Evolutionary conservation across 495 filamentous ascomycete genomes (phyloP).

Genomic region (Podospora pseudocomata): DNA sequence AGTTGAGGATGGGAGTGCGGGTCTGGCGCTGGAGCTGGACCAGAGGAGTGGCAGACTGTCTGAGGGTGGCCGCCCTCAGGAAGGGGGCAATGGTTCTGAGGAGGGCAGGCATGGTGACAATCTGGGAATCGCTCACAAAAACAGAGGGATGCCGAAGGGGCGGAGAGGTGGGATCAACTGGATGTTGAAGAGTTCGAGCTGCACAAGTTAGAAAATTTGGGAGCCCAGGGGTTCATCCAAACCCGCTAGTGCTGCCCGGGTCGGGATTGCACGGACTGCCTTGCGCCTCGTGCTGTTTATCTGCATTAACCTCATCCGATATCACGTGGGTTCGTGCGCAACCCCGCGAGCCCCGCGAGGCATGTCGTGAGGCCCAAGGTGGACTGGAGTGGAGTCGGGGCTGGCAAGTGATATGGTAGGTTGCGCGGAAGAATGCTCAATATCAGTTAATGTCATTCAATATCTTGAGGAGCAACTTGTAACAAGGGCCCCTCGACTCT

Average conservation of each 20-base stretch:
- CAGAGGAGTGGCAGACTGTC: slow-evolving; percentile 63
- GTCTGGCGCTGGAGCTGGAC: slow-evolving; percentile 58
- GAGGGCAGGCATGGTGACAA: slow-evolving; percentile 60
- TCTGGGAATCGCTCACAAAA: slow-evolving; percentile 23
- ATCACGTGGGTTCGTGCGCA: slow-evolving; percentile 11
- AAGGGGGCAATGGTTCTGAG: slow-evolving; percentile 65
- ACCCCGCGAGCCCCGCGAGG: neutral
- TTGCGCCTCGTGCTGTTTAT: slow-evolving; percentile 11
- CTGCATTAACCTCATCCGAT: neutral
- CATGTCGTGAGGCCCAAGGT: no score
- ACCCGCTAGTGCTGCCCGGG: neutral
- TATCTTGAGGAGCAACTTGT: no score
- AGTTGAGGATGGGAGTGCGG: slow-evolving; percentile 62
- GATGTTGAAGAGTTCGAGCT: slow-evolving; percentile 4
- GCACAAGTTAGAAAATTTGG: slow-evolving; percentile 25
- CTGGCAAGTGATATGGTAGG: no score
- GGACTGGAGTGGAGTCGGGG: no score
- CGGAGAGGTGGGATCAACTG: slow-evolving; percentile 14
- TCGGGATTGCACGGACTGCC: slow-evolving; percentile 12
- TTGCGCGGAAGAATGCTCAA: no score
- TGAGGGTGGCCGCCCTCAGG: slow-evolving; percentile 63
- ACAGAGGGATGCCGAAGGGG: slow-evolving; percentile 32
- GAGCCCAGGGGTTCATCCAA: slow-evolving; percentile 10
- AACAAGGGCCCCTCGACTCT: no score
- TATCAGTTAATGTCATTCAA: no score